These are phyloP conservation scores for Phytophthora cactorum DNA, from an alignment of 352 stramenopile genomes.

Conservation along the genomic window DNA sequence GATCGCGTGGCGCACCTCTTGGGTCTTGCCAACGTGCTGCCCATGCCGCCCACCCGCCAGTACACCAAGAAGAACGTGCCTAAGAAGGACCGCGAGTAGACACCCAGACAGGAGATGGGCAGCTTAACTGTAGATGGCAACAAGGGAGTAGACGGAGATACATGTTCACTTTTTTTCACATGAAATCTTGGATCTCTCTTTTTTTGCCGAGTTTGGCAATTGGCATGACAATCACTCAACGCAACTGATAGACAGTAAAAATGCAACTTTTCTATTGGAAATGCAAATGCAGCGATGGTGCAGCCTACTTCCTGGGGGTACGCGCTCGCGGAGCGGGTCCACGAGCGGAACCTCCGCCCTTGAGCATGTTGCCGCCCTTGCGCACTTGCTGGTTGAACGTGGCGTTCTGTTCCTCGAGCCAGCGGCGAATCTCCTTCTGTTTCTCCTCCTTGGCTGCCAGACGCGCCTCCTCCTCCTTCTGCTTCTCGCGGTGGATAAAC, in stretches of 20 bases:
- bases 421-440: constrained; percentile 95
- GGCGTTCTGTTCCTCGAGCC: constrained; percentile 96
- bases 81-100: constrained; percentile 78
- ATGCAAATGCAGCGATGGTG: constrained; percentile 11
- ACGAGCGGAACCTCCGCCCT: constrained; percentile 87
- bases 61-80: constrained; percentile 88
- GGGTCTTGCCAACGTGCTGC: constrained; percentile 83
- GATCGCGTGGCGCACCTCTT: constrained; percentile 84
- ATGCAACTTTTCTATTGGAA: constrained; percentile 30
- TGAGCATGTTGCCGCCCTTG: constrained; percentile 95
- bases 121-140: constrained; percentile 7
- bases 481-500: constrained; percentile 94
- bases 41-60: constrained; percentile 82
- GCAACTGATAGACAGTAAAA: constrained; percentile 16
- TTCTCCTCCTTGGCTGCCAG: constrained; percentile 88
- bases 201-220: background rate
- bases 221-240: background rate
- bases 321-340: constrained; percentile 69
- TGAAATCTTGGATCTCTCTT: constrained; percentile 7
- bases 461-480: constrained; percentile 85
- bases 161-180: constrained; percentile 19
- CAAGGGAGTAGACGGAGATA: constrained; percentile 6
- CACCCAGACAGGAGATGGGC: background rate
- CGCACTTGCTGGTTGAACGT: constrained; percentile 98
- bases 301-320: constrained; percentile 51